phyloP scores from a whole-genome alignment of 1,284 basidiomycete genomes.

The Leccinum solheimii region DNA sequence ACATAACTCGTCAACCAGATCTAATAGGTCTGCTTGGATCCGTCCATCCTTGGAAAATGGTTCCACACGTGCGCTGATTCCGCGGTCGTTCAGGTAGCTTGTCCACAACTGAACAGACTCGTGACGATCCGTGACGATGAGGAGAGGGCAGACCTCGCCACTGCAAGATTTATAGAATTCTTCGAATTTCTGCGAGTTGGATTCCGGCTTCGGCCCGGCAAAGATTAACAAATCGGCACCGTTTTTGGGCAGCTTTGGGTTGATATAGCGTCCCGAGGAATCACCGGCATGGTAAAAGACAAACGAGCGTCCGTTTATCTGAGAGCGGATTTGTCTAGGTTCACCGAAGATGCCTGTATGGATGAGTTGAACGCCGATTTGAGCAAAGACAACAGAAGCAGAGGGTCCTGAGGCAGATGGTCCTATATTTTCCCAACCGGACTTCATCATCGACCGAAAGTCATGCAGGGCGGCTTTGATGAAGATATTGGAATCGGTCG shows the following conservation, averaged over 20 bases:
- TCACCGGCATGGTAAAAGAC: constrained; percentile 25
- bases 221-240: constrained; percentile 30
- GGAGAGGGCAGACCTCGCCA: constrained; percentile 29
- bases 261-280: constrained; percentile 15
- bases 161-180: constrained; percentile 21
- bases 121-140: constrained; percentile 24
- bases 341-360: constrained; percentile 22
- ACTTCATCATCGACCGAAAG: constrained; percentile 28
- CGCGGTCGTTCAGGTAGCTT: constrained; percentile 8
- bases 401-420: constrained; percentile 13
- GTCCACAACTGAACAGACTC: constrained; percentile 16
- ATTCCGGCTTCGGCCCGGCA: constrained; percentile 13
- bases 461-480: constrained; percentile 29
- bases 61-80: constrained; percentile 22
- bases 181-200: constrained; percentile 16
- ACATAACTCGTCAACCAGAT: constrained; percentile 26
- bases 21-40: constrained; percentile 5
- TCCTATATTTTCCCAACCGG: constrained; percentile 29
- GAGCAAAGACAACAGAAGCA: constrained; percentile 23
- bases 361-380: constrained; percentile 22
- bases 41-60: constrained; percentile 3
- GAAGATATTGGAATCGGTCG: constrained; percentile 23
- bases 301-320: constrained; percentile 29
- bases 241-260: constrained; percentile 23
- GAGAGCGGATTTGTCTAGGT: constrained; percentile 21